Percentiles rank a stretch among this genome's conserved stretches.
These are phyloP conservation scores for Podospora australis DNA, from an alignment of 495 filamentous ascomycete genomes.

Conservation along the genomic window DNA sequence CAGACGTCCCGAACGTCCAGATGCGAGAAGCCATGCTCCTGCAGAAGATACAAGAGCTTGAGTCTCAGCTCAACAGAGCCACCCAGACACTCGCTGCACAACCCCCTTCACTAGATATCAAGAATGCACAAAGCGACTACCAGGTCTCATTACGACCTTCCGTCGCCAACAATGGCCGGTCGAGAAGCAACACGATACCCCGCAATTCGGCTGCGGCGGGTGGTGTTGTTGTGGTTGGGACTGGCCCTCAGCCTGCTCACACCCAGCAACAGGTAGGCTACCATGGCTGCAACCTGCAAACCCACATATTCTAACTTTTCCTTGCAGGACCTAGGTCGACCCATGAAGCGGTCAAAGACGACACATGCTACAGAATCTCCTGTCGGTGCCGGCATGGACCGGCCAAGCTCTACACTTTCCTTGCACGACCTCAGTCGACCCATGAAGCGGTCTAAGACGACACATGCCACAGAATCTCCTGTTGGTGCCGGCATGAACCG, in stretches of 20 bases:
- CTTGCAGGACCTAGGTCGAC: conserved; percentile 20
- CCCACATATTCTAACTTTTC: too few species aligned
- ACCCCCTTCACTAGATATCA: conserved; percentile 13
- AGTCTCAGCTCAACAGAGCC: conserved; percentile 18
- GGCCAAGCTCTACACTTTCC: conserved; percentile 23
- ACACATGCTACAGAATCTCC: conserved; percentile 16
- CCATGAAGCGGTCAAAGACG: conserved; percentile 31
- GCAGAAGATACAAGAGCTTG: conserved; percentile 12
- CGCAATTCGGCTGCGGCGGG: conserved; percentile 14
- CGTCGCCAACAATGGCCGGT: conserved; percentile 22
- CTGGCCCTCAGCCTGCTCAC: background rate
- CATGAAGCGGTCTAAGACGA: conserved; percentile 31
- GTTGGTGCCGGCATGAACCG: conserved; percentile 22
- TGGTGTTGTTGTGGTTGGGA: conserved; percentile 1
- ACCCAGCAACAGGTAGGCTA: conserved; percentile 18
- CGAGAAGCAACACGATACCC: conserved; percentile 30
- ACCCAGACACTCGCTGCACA: too few species aligned
- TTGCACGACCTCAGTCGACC: conserved; percentile 18
- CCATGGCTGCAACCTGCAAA: too few species aligned
- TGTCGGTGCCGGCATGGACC: conserved; percentile 19
- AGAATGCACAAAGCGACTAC: conserved; percentile 23
- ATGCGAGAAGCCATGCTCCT: conserved; percentile 14
- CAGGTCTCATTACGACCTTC: conserved; percentile 18
- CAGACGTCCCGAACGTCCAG: conserved; percentile 11
- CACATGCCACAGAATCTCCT: conserved; percentile 15